Conservation (phyloP, 179 eudicot species). For the Heliamphora ciliata region DNA sequence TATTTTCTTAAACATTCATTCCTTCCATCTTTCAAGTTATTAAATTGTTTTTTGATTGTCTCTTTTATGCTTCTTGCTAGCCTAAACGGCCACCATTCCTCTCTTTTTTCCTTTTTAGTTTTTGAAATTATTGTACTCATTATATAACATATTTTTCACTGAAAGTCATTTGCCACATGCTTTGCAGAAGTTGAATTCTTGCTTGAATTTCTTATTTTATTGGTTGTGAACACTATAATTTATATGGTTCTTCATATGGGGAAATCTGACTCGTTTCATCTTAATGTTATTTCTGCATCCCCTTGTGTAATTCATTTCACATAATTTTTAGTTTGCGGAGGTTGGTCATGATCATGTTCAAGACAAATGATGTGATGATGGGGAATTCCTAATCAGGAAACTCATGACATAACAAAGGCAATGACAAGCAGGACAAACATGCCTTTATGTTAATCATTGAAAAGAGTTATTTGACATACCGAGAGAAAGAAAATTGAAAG, state of each 20-base stretch:
- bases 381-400: not conserved
- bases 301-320: not conserved
- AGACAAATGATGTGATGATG: not conserved
- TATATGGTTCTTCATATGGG: not conserved
- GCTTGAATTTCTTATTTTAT: not conserved
- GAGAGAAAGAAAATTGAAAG: not conserved
- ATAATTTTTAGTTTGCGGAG: not conserved
- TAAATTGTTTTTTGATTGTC: constrained; percentile 6
- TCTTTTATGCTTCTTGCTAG: not conserved
- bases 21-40: not conserved
- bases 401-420: not conserved
- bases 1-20: constrained; percentile 10
- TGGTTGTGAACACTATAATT: not conserved
- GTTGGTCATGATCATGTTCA: not conserved
- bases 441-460: not conserved
- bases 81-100: not conserved
- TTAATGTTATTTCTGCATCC: not conserved
- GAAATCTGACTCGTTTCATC: not conserved
- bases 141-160: not conserved
- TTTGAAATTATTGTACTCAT: not conserved
- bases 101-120: not conserved
- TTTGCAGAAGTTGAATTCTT: not conserved
- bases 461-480: not conserved
- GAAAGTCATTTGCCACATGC: not conserved
- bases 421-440: not conserved